Percentiles rank a stretch among this genome's conserved stretches.
These are phyloP conservation scores for Thuja plicata DNA, from an alignment of 83 land plant genomes.

Conservation along the genomic window DNA sequence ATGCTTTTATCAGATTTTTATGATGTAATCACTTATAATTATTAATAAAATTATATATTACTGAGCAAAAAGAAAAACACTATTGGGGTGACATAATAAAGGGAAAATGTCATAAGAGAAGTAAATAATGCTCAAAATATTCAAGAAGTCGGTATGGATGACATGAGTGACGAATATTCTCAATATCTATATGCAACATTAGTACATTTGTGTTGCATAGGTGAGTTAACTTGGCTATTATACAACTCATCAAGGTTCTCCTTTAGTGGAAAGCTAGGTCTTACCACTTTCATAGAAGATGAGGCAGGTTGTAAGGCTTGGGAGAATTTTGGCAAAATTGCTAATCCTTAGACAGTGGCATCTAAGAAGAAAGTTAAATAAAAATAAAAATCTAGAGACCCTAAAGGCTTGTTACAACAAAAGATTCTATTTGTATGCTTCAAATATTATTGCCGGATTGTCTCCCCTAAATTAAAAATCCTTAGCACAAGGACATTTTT, in stretches of 20 bases:
- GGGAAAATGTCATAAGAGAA: not conserved
- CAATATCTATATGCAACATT: not conserved
- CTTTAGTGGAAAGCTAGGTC: not conserved
- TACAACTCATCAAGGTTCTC: not conserved
- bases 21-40: too few species aligned
- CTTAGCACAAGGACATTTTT: not conserved
- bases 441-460: not conserved
- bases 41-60: too few species aligned
- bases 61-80: not conserved
- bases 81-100: not conserved
- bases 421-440: not conserved
- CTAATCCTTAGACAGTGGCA: not conserved
- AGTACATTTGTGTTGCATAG: not conserved
- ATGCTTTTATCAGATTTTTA: too few species aligned
- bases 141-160: not conserved
- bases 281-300: not conserved
- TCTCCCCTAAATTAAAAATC: not conserved
- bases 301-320: not conserved
- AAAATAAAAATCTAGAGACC: not conserved
- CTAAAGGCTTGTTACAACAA: not conserved
- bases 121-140: not conserved
- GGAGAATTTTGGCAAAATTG: not conserved
- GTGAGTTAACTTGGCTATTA: not conserved
- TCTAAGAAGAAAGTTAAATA: not conserved
- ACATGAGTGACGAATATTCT: not conserved